Evolutionary conservation across 306 rosid genomes (phyloP).

Genomic region (Trifolium subterraneum): DNA sequence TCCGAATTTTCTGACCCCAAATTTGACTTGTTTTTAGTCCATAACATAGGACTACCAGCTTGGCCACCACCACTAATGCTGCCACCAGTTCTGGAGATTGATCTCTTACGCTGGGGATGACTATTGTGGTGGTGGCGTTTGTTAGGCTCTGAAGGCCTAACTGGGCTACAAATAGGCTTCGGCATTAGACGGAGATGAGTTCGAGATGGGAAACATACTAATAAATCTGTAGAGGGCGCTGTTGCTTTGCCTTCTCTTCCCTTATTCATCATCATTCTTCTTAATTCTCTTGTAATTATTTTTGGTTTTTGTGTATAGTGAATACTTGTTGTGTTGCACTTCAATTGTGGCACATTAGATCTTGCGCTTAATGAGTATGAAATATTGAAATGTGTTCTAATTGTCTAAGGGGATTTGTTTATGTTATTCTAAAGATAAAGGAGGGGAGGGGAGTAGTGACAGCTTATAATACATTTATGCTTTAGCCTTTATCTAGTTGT

Average conservation of each 20-base stretch:
- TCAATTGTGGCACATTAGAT: constrained; percentile 39
- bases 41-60: constrained; percentile 68
- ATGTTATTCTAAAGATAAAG: constrained; percentile 60
- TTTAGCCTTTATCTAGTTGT: constrained; percentile 52
- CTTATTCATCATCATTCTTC: constrained; percentile 53
- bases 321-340: neutral
- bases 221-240: constrained; percentile 71
- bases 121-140: constrained; percentile 52
- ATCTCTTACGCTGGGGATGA: constrained; percentile 59
- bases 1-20: constrained; percentile 66
- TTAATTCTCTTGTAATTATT: neutral
- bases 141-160: constrained; percentile 57
- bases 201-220: constrained; percentile 91
- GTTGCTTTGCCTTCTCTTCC: constrained; percentile 60
- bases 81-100: constrained; percentile 43
- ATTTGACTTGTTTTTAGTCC: constrained; percentile 70
- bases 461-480: constrained; percentile 62
- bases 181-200: constrained; percentile 76
- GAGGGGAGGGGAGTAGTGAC: constrained; percentile 49
- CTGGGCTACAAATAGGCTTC: constrained; percentile 88
- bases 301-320: neutral
- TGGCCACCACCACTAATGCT: constrained; percentile 40
- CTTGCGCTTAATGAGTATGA: constrained; percentile 39
- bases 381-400: constrained; percentile 10
- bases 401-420: constrained; percentile 29